Percentiles rank a stretch among this genome's conserved stretches.
Conservation (phyloP, 2,329 filamentous ascomycete genomes). For the Aureobasidium sp. region DNA sequence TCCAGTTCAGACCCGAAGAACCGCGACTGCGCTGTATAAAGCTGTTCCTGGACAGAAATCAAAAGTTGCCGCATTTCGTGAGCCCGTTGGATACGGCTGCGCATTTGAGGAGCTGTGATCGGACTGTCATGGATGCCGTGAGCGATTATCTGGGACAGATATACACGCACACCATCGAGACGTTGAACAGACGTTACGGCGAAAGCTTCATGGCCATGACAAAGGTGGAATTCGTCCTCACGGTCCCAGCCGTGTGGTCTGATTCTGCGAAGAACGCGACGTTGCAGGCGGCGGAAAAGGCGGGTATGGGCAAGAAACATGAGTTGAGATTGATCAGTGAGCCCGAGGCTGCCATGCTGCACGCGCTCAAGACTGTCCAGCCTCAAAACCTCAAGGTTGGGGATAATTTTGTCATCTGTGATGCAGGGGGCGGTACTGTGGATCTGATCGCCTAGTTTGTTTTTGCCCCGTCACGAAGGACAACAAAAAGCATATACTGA, state of each 20-base stretch:
- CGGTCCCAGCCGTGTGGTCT: slow-evolving; percentile 75
- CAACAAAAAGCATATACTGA: not conserved
- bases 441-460: slow-evolving; percentile 32
- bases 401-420: slow-evolving; percentile 50
- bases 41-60: slow-evolving; percentile 70
- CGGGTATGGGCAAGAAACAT: slow-evolving; percentile 57
- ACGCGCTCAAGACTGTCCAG: slow-evolving; percentile 70
- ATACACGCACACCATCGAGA: slow-evolving; percentile 70
- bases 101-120: slow-evolving; percentile 63
- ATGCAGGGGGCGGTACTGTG: slow-evolving; percentile 51
- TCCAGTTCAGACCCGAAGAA: slow-evolving; percentile 73
- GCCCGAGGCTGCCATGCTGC: slow-evolving; percentile 70
- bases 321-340: slow-evolving; percentile 73
- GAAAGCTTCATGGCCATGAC: slow-evolving; percentile 39
- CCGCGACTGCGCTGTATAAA: slow-evolving; percentile 73
- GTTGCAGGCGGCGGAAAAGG: slow-evolving; percentile 65
- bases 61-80: slow-evolving; percentile 74
- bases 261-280: slow-evolving; percentile 78
- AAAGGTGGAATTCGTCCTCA: slow-evolving; percentile 70
- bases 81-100: slow-evolving; percentile 63
- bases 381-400: slow-evolving; percentile 64
- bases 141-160: slow-evolving; percentile 72
- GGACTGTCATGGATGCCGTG: slow-evolving; percentile 70
- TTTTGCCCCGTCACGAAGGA: no score
- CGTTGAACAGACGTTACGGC: slow-evolving; percentile 63